phyloP scores from a whole-genome alignment of 129 eudicot species.

The Glebionis coronaria region DNA sequence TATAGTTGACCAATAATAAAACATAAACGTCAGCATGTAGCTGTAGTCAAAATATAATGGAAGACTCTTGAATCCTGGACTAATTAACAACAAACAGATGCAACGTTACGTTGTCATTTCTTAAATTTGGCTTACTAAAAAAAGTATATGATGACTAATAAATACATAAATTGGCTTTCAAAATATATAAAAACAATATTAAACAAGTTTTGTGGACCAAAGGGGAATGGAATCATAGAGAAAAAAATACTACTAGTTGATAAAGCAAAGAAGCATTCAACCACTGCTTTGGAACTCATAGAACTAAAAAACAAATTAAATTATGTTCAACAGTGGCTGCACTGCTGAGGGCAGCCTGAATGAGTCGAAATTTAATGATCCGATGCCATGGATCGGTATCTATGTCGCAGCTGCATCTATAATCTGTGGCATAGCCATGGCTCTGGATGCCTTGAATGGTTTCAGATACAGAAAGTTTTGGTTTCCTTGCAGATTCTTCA shows the following conservation, averaged over 20 bases:
- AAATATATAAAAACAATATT: too few species aligned
- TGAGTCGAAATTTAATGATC: slow-evolving; percentile 43
- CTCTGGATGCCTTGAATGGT: slow-evolving; percentile 43
- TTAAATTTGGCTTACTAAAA: too few species aligned
- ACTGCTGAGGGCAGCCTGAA: slow-evolving; percentile 37
- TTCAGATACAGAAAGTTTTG: slow-evolving; percentile 47
- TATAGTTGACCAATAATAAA: neutral
- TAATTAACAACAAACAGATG: neutral
- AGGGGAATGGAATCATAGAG: too few species aligned
- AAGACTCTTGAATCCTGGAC: neutral
- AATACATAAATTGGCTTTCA: too few species aligned
- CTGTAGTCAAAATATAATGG: neutral
- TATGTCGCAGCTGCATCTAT: slow-evolving; percentile 51
- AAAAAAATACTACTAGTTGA: too few species aligned
- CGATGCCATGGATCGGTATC: slow-evolving; percentile 61
- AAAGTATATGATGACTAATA: too few species aligned
- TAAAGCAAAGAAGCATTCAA: neutral
- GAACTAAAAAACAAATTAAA: slow-evolving; percentile 4
- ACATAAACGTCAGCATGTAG: neutral
- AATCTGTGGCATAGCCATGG: slow-evolving; percentile 45
- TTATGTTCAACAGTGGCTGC: slow-evolving; percentile 48
- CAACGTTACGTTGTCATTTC: too few species aligned
- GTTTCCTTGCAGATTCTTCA: slow-evolving; percentile 60
- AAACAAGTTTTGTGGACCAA: too few species aligned
- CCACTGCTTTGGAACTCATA: neutral